Conservation (phyloP, 352 stramenopile genomes). For the Globisporangium parvum region DNA sequence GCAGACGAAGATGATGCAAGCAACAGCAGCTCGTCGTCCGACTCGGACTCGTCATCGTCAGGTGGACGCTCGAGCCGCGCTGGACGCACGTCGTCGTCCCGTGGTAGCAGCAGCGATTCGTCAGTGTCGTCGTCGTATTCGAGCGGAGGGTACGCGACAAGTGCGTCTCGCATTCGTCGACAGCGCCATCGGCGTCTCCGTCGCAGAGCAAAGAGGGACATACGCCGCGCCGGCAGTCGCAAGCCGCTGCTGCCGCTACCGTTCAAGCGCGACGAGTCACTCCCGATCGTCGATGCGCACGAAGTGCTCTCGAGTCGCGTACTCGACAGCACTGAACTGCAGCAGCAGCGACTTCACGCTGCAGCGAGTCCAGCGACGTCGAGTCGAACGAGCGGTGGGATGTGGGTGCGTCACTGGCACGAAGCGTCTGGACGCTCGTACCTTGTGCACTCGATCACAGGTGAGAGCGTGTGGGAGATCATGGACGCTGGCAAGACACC, state of each 20-base stretch:
- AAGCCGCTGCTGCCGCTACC: conserved; percentile 2
- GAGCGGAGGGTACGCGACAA: conserved; percentile 14
- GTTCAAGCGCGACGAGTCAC: conserved; percentile 1
- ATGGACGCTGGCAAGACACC: not conserved
- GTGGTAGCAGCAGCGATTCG: conserved; percentile 6
- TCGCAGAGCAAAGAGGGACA: not conserved
- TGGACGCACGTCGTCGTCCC: conserved; percentile 10
- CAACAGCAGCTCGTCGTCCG: conserved; percentile 4
- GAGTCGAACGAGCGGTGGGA: conserved; percentile 17
- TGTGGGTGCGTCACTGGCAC: conserved; percentile 66
- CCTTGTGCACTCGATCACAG: conserved; percentile 63
- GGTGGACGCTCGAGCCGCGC: not conserved
- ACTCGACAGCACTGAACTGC: not conserved
- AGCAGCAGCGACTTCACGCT: not conserved
- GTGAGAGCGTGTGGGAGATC: conserved; percentile 72
- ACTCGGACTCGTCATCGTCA: conserved; percentile 9
- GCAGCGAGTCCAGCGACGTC: conserved; percentile 1
- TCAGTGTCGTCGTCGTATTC: conserved; percentile 10
- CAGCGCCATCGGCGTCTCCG: not conserved
- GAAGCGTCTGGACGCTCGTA: conserved; percentile 40
- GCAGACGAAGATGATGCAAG: conserved; percentile 20
- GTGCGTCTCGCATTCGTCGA: conserved; percentile 8
- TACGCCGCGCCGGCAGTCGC: conserved; percentile 1
- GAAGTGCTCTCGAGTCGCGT: conserved; percentile 13
- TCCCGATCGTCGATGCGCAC: conserved; percentile 17